These are phyloP conservation scores for Grifola frondosa DNA, from an alignment of 1,284 basidiomycete genomes.

Conservation along the genomic window DNA sequence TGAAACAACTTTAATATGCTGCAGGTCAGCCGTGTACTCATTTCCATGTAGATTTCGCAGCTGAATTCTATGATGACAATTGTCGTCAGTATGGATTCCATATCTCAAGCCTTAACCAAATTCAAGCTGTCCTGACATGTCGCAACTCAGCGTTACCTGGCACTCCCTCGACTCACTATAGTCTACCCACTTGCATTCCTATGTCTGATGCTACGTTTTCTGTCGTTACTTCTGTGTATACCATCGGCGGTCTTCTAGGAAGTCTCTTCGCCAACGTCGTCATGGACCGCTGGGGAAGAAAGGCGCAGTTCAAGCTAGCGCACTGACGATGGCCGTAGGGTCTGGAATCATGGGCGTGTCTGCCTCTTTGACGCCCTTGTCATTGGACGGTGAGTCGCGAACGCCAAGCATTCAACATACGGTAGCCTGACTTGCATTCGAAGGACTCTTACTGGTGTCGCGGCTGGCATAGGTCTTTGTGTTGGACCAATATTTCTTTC, in stretches of 20 bases:
- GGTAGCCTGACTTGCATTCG: no score
- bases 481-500: conserved; percentile 85
- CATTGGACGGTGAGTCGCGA: conserved; percentile 60
- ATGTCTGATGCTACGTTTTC: conserved; percentile 80
- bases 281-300: conserved; percentile 72
- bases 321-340: conserved; percentile 59
- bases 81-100: conserved; percentile 70
- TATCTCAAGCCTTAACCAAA: conserved; percentile 85
- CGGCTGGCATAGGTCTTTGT: conserved; percentile 82
- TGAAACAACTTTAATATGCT: background rate
- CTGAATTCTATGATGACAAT: background rate
- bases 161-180: conserved; percentile 22
- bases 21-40: background rate
- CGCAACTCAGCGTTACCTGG: conserved; percentile 21
- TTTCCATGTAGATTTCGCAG: conserved; percentile 6
- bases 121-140: conserved; percentile 79
- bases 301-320: conserved; percentile 60
- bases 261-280: conserved; percentile 69
- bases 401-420: no score
- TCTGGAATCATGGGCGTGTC: conserved; percentile 66
- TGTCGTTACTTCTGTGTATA: conserved; percentile 81
- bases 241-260: conserved; percentile 84
- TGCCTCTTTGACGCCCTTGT: conserved; percentile 55
- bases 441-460: conserved; percentile 80
- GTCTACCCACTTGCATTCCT: conserved; percentile 68